Base-by-base conservation (phyloP, 2,329 filamentous ascomycete species). In the Zymoseptoria pseudotritici region DNA sequence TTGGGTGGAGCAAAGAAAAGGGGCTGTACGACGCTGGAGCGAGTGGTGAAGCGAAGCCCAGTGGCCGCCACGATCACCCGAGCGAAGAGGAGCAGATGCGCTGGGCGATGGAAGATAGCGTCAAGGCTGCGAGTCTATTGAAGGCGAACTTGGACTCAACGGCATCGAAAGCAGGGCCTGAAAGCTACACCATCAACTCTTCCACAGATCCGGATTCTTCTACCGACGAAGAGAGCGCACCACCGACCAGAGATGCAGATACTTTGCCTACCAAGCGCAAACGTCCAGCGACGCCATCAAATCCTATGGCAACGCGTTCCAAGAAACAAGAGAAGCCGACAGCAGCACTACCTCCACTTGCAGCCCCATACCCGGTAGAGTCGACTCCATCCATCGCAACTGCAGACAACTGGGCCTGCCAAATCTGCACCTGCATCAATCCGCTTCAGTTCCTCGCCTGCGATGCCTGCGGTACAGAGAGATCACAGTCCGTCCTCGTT, bases 361-460 rank as follows among this genome's bases (percentile, higher is more conserved):
- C 31, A 11, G 1, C 3, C 9, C 31, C 31, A 36, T 4, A 3
- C 9, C 31, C 31, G 8, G 3, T n/a, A 20, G 55, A 56, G 24
- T 54, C 19, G 51, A 55, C 56, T 54, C 46, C 54, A 19, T 61
- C 59, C 20, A 70, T 49, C 67, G 68, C 50, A 52, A 31, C 72
- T 75, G 52, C 70, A 3, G 68, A 76, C 57, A 24, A 57, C 31
- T 87, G 85, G 85, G 77, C 78, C 22, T 87, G 85, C 67, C 76
- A 80, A 10, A 77, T 81, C 61, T 87, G 85, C 72, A 87, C 85
- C 0, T 79, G 86, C 46, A 78, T 83, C 61, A 87, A 87, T 61
- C 81, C 83, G 1, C 67, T 81, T n/a, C 78, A 79, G 24, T 84
- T 80, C 64, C 78, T 86, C 10, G 78, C 79, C 52, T 87, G 85